A percentile compares a stretch with the other conserved stretches of the same genome.
These are phyloP conservation scores for Salix exigua DNA, from an alignment of 345 rosid species.

Conservation along the genomic window DNA sequence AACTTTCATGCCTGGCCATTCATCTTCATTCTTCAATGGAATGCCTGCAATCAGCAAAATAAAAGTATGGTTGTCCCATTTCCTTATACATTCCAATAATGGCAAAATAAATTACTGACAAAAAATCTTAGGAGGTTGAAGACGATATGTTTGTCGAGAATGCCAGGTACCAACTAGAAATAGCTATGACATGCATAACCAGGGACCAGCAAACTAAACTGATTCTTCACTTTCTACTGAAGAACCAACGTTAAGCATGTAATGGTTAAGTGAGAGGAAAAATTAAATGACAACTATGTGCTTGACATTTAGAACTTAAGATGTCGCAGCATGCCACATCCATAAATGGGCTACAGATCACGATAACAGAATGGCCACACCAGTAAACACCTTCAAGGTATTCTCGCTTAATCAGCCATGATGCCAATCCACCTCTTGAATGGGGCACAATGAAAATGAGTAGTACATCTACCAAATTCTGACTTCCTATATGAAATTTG, in stretches of 20 bases:
- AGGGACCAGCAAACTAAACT: neutral
- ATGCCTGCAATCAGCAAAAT: slow-evolving; percentile 12
- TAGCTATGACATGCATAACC: neutral
- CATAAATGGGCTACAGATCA: neutral
- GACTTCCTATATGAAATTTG: neutral
- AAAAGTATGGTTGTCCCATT: neutral
- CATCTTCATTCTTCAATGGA: neutral
- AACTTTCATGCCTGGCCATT: slow-evolving; percentile 5
- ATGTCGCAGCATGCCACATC: neutral
- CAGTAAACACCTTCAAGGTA: neutral
- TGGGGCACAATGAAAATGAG: neutral
- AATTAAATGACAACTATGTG: neutral
- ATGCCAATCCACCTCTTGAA: neutral
- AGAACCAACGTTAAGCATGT: neutral
- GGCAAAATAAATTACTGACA: neutral
- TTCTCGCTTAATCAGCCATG: neutral
- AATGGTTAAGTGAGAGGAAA: neutral
- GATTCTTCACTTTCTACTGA: neutral
- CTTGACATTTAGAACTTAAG: neutral
- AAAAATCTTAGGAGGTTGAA: neutral
- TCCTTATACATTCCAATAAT: neutral
- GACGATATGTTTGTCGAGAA: neutral
- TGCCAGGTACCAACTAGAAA: neutral
- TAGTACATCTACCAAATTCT: neutral
- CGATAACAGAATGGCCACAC: neutral